phyloP scores from a whole-genome alignment of 352 stramenopile species.

The Pythium brassicae region DNA sequence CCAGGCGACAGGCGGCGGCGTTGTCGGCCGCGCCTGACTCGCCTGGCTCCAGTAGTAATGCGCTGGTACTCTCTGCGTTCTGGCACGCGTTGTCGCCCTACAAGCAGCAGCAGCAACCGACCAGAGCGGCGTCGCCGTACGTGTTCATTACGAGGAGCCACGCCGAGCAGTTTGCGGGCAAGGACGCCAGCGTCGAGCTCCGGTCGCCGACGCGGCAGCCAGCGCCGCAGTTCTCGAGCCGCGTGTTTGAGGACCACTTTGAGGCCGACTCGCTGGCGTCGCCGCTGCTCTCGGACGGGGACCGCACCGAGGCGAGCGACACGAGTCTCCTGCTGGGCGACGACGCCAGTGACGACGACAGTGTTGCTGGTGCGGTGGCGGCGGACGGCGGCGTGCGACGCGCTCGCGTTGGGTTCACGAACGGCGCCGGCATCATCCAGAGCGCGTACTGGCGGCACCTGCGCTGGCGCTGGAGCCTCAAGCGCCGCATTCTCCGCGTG shows the following conservation, averaged over 20 bases:
- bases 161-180: constrained; percentile 10
- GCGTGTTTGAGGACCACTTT: constrained; percentile 68
- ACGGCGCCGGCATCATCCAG: constrained; percentile 30
- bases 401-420: constrained; percentile 26
- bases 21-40: too few species aligned
- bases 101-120: constrained; percentile 12
- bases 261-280: constrained; percentile 50
- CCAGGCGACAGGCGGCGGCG: too few species aligned
- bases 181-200: constrained; percentile 18
- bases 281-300: constrained; percentile 50
- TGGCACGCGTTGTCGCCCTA: constrained; percentile 62
- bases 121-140: constrained; percentile 22
- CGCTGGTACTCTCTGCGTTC: constrained; percentile 63
- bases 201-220: constrained; percentile 13
- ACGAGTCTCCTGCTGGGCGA: neutral
- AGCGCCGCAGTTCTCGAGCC: constrained; percentile 29
- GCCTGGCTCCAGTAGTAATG: neutral
- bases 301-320: constrained; percentile 21
- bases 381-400: neutral
- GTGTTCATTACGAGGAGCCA: constrained; percentile 37
- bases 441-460: constrained; percentile 68
- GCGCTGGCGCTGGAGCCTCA: constrained; percentile 63
- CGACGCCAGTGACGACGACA: neutral
- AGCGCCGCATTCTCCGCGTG: constrained; percentile 39
- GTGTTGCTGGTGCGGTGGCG: neutral